Percentiles rank a stretch among this genome's conserved stretches.
These are phyloP conservation scores for Candida succiphila DNA, from an alignment of 805 yeast species.

Conservation along the genomic window DNA sequence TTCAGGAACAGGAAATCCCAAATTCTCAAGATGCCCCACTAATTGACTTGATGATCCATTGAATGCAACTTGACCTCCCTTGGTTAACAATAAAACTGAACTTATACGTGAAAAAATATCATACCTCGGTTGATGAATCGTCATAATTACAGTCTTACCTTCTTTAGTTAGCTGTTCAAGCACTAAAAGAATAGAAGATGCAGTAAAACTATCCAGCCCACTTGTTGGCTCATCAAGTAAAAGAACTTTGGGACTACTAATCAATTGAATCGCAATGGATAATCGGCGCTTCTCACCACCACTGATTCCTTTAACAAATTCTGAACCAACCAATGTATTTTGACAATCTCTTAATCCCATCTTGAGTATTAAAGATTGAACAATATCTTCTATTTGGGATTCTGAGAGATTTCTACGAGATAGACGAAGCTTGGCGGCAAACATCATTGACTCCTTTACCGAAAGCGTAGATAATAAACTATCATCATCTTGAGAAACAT, in stretches of 20 bases:
- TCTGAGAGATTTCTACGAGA: slow-evolving; percentile 28
- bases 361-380: slow-evolving; percentile 49
- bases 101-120: slow-evolving; percentile 60
- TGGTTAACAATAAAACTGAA: slow-evolving; percentile 59
- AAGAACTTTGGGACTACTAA: slow-evolving; percentile 61
- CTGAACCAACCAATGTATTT: slow-evolving; percentile 58
- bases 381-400: slow-evolving; percentile 32
- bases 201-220: slow-evolving; percentile 76
- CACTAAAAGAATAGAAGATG: slow-evolving; percentile 54
- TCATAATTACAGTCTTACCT: slow-evolving; percentile 58
- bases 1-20: slow-evolving; percentile 50
- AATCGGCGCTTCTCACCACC: slow-evolving; percentile 81
- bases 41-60: slow-evolving; percentile 45
- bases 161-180: slow-evolving; percentile 46
- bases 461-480: slow-evolving; percentile 62
- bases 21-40: slow-evolving; percentile 32
- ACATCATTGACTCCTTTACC: slow-evolving; percentile 65
- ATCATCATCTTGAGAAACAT: slow-evolving; percentile 76
- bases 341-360: slow-evolving; percentile 71
- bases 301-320: slow-evolving; percentile 51
- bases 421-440: slow-evolving; percentile 61
- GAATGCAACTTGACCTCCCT: slow-evolving; percentile 63
- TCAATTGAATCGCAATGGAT: slow-evolving; percentile 69
- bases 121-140: slow-evolving; percentile 79
- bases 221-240: slow-evolving; percentile 86